Evolutionary conservation across 352 stramenopile species (phyloP).

Genomic region (Peronosclerospora sorghi): DNA sequence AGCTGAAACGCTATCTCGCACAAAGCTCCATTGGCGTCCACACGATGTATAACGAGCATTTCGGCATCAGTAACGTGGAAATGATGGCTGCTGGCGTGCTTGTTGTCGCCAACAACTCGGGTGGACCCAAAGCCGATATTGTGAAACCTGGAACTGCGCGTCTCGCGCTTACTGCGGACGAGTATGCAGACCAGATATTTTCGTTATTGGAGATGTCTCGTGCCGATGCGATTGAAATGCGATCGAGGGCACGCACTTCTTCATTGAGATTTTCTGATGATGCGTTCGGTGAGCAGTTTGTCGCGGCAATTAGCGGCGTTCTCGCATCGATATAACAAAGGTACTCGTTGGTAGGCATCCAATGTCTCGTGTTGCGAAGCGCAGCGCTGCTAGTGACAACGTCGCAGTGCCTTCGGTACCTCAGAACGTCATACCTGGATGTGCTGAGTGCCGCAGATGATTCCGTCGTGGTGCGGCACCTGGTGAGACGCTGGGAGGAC

Average conservation of each 20-base stretch:
- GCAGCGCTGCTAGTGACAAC: constrained; percentile 1
- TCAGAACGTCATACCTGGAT: constrained; percentile 49
- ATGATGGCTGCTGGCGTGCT: constrained; percentile 98
- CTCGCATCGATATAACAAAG: constrained; percentile 10
- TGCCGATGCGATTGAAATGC: constrained; percentile 26
- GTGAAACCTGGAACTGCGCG: constrained; percentile 70
- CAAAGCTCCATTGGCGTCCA: constrained; percentile 91
- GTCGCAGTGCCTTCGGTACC: constrained; percentile 32
- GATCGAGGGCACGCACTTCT: constrained; percentile 28
- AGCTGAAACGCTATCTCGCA: constrained; percentile 85
- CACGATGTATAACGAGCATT: constrained; percentile 99
- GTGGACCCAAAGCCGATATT: too few relatives aligned
- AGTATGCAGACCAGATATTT: constrained; percentile 83
- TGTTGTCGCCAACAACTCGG: too few relatives aligned
- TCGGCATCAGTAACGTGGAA: constrained; percentile 99
- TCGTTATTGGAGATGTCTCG: constrained; percentile 33
- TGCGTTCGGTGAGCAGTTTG: constrained; percentile 53
- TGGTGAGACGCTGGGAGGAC: constrained; percentile 72
- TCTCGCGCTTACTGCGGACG: constrained; percentile 75
- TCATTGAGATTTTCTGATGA: constrained; percentile 65
- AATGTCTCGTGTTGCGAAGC: constrained; percentile 5
- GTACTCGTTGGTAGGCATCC: not conserved
- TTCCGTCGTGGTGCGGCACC: constrained; percentile 49
- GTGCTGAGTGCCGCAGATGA: constrained; percentile 67
- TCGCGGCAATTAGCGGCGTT: constrained; percentile 30